phyloP scores from a whole-genome alignment of 768 basidiomycete genomes.

The Hygrophorus pudorinus region DNA sequence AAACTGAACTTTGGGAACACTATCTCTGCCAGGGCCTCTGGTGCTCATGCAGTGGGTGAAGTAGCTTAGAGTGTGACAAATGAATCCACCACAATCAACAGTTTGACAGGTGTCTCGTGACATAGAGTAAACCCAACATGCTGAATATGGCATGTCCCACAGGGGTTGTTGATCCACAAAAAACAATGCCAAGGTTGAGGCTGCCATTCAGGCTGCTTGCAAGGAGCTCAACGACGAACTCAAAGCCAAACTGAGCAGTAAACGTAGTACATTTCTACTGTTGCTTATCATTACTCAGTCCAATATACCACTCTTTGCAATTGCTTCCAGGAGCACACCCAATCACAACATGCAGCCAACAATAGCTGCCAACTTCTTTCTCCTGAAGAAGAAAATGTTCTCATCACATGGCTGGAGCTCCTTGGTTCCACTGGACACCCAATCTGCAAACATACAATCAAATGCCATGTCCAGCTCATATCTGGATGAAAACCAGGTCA shows the following conservation, averaged over 20 bases:
- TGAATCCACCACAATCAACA: too few relatives aligned
- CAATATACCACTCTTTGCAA: background rate
- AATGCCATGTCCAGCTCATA: background rate
- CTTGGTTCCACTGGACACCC: slow-evolving; percentile 5
- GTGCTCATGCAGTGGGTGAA: too few relatives aligned
- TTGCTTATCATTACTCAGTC: background rate
- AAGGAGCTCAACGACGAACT: background rate
- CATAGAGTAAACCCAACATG: too few relatives aligned
- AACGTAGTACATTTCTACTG: background rate
- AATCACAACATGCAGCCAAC: slow-evolving; percentile 1
- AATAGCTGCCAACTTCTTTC: slow-evolving; percentile 5
- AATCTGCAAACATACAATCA: background rate
- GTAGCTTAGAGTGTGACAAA: too few relatives aligned
- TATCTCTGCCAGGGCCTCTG: too few relatives aligned
- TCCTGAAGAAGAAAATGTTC: slow-evolving; percentile 1
- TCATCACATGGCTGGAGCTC: too few relatives aligned
- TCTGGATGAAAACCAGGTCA: slow-evolving; percentile 1
- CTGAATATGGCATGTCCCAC: too few relatives aligned
- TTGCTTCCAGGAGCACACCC: background rate
- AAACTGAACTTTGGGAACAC: too few relatives aligned
- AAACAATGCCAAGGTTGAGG: background rate
- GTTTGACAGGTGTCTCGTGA: too few relatives aligned
- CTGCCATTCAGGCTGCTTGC: background rate
- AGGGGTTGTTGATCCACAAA: too few relatives aligned
- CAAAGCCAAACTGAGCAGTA: background rate